These are phyloP conservation scores for Nicotiana sylvestris DNA, from an alignment of 257 asterid species.

Conservation along the genomic window DNA sequence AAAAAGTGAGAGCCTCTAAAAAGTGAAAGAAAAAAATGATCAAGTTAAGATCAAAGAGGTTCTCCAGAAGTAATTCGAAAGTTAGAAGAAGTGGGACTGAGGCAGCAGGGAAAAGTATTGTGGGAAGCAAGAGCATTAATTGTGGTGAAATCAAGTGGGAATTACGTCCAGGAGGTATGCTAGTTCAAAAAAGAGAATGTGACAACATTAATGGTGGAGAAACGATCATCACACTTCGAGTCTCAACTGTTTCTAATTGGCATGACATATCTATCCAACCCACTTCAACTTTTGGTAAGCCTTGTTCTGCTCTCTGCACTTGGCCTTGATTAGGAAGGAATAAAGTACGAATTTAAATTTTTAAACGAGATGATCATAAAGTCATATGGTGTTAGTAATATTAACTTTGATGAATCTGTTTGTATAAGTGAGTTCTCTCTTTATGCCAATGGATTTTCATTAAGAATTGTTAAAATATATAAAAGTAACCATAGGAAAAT, in stretches of 20 bases:
- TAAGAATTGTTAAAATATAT: too few species aligned
- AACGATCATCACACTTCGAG: slow-evolving; percentile 43
- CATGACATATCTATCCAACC: slow-evolving; percentile 51
- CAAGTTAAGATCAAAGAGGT: slow-evolving; percentile 57
- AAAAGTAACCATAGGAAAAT: too few species aligned
- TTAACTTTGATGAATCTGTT: too few species aligned
- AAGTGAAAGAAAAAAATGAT: slow-evolving; percentile 26
- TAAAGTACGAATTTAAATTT: too few species aligned
- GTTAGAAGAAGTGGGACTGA: neutral
- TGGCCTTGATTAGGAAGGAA: neutral
- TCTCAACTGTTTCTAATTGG: slow-evolving; percentile 49
- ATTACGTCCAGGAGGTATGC: slow-evolving; percentile 83
- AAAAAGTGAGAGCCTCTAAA: neutral
- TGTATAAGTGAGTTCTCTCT: too few species aligned
- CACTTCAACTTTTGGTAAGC: slow-evolving; percentile 72
- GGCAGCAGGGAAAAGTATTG: neutral
- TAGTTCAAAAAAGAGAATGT: slow-evolving; percentile 64
- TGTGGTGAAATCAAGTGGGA: slow-evolving; percentile 67
- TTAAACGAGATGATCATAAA: too few species aligned
- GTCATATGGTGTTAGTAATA: too few species aligned
- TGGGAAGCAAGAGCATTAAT: neutral
- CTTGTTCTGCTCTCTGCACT: neutral
- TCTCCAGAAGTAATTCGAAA: slow-evolving; percentile 50
- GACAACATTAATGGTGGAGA: slow-evolving; percentile 24
- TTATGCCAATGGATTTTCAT: too few species aligned